These are phyloP conservation scores for Podila epicladia DNA, from an alignment of 192 early-diverging fungal genomes.

Conservation along the genomic window DNA sequence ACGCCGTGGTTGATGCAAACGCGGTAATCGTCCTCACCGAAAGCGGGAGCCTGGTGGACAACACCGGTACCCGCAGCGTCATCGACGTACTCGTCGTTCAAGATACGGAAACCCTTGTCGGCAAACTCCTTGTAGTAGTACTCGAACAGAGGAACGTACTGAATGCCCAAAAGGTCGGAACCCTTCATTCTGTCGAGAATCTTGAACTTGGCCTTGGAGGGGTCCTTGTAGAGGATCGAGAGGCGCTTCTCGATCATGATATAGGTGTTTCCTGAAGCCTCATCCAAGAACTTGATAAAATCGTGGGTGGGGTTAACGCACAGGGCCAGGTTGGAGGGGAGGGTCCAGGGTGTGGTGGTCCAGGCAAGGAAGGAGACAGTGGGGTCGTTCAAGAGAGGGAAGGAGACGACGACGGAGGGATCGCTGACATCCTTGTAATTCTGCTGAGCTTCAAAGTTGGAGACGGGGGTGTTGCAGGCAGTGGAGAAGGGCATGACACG, in stretches of 20 bases:
- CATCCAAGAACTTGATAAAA: slow-evolving; percentile 96
- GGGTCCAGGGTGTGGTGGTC: slow-evolving; percentile 99
- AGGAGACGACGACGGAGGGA: slow-evolving; percentile 93
- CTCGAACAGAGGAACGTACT: slow-evolving; percentile 93
- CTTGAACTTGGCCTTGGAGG: slow-evolving; percentile 94
- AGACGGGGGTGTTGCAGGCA: slow-evolving; percentile 88
- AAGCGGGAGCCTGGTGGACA: slow-evolving; percentile 97
- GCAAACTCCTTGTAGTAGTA: slow-evolving; percentile 79
- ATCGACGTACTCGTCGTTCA: slow-evolving; percentile 93
- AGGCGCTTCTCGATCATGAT: slow-evolving; percentile 90
- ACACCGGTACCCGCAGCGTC: slow-evolving; percentile 96
- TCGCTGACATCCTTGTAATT: slow-evolving; percentile 99
- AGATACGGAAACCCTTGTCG: slow-evolving; percentile 84
- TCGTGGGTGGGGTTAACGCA: slow-evolving; percentile 94
- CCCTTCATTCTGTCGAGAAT: slow-evolving; percentile 84
- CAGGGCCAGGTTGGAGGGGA: slow-evolving; percentile 95
- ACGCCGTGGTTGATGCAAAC: slow-evolving; percentile 85
- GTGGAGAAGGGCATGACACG: slow-evolving; percentile 98
- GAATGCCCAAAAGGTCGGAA: slow-evolving; percentile 80
- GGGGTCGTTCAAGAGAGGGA: slow-evolving; percentile 89
- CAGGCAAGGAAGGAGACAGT: slow-evolving; percentile 87
- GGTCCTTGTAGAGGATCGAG: slow-evolving; percentile 91
- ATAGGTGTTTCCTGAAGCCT: slow-evolving; percentile 80
- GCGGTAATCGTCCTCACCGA: slow-evolving; percentile 99
- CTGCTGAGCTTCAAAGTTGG: slow-evolving; percentile 97